Evolutionary conservation across 2,329 filamentous ascomycete species (phyloP).

Genomic region (Achaetomium macrosporum): DNA sequence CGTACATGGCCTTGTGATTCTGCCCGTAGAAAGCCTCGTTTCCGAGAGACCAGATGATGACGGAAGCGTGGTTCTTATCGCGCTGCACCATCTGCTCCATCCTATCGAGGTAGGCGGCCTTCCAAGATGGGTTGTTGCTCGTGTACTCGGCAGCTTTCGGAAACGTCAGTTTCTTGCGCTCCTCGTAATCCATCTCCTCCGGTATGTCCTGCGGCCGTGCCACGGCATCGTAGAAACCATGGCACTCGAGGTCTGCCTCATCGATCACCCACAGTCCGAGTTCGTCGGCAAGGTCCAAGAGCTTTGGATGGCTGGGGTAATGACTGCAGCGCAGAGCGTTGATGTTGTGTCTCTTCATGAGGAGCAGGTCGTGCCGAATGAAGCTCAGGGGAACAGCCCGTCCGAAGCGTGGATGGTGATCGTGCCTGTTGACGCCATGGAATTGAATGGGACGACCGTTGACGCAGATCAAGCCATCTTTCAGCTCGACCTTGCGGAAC

Average conservation of each 20-base stretch:
- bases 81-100: slow-evolving; percentile 58
- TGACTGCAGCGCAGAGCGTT: slow-evolving; percentile 66
- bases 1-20: slow-evolving; percentile 64
- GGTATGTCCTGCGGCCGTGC: slow-evolving; percentile 47
- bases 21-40: slow-evolving; percentile 68
- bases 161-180: slow-evolving; percentile 54
- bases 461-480: slow-evolving; percentile 53
- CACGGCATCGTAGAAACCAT: slow-evolving; percentile 47
- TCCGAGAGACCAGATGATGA: slow-evolving; percentile 68
- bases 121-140: slow-evolving; percentile 56
- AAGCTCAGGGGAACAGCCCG: slow-evolving; percentile 58
- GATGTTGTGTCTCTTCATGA: slow-evolving; percentile 67
- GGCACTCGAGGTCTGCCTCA: slow-evolving; percentile 48
- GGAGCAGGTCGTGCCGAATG: slow-evolving; percentile 54
- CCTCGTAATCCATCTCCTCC: slow-evolving; percentile 52
- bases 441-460: slow-evolving; percentile 58
- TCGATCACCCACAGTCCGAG: slow-evolving; percentile 58
- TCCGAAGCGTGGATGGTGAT: slow-evolving; percentile 60
- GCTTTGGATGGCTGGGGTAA: slow-evolving; percentile 56
- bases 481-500: slow-evolving; percentile 59
- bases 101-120: slow-evolving; percentile 61
- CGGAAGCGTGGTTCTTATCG: slow-evolving; percentile 64
- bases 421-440: slow-evolving; percentile 62
- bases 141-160: slow-evolving; percentile 51
- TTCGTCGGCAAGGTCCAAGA: slow-evolving; percentile 58